These are phyloP conservation scores for Hyphopichia pseudoburtonii DNA, from an alignment of 1,139 yeast genomes.

Conservation along the genomic window DNA sequence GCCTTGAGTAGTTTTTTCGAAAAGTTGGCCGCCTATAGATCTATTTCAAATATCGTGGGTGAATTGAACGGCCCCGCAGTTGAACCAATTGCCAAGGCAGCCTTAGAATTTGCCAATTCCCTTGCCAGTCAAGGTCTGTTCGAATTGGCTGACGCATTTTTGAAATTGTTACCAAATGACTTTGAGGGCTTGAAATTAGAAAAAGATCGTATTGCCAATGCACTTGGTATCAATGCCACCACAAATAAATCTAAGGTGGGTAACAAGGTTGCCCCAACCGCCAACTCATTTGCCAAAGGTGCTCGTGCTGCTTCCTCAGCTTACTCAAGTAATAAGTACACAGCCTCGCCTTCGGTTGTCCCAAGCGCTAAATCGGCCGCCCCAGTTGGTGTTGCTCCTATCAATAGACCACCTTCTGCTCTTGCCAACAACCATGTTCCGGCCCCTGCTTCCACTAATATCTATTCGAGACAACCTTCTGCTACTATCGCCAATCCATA, in stretches of 20 bases:
- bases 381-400: conserved; percentile 9
- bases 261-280: conserved; percentile 5
- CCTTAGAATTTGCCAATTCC: conserved; percentile 76
- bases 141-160: conserved; percentile 72
- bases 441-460: conserved; percentile 6
- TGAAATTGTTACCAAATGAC: conserved; percentile 66
- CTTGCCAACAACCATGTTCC: conserved; percentile 6
- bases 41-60: conserved; percentile 44
- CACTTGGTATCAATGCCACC: conserved; percentile 26
- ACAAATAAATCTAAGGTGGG: not conserved
- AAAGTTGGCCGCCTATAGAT: conserved; percentile 75
- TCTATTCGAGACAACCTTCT: conserved; percentile 5
- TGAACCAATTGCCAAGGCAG: conserved; percentile 54
- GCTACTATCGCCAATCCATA: conserved; percentile 24
- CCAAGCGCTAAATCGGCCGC: conserved; percentile 8
- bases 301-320: conserved; percentile 2
- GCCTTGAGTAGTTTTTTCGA: conserved; percentile 82
- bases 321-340: conserved; percentile 6
- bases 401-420: conserved; percentile 9
- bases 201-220: conserved; percentile 75
- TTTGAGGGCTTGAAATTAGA: conserved; percentile 48
- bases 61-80: conserved; percentile 47
- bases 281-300: too few species aligned
- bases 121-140: conserved; percentile 84
- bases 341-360: conserved; percentile 17